Conservation (phyloP, 371 early-diverging fungal genomes). For the Rhizomucor pusillus region DNA sequence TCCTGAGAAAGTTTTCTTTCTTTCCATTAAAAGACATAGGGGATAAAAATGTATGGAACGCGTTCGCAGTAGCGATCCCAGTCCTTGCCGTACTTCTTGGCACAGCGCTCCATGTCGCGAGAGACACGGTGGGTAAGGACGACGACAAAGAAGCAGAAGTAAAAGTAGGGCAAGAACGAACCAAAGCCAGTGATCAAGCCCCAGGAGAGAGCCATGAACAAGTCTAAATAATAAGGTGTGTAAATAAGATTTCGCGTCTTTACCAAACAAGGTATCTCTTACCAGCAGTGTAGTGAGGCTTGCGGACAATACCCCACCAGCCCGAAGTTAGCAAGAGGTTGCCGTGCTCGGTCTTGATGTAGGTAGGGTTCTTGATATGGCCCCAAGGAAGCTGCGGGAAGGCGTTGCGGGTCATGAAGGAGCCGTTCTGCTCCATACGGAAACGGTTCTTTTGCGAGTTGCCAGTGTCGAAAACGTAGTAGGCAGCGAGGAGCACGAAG, state of each 20-base stretch:
- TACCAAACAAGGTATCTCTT: background rate
- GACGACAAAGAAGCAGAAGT: slow-evolving; percentile 76
- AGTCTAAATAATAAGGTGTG: slow-evolving; percentile 44
- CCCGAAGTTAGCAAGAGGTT: slow-evolving; percentile 75
- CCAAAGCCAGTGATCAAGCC: slow-evolving; percentile 76
- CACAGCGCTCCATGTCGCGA: slow-evolving; percentile 82
- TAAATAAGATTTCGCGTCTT: too few species aligned
- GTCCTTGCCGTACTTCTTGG: slow-evolving; percentile 81
- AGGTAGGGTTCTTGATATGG: slow-evolving; percentile 69
- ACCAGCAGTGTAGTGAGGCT: slow-evolving; percentile 84
- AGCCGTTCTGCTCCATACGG: slow-evolving; percentile 70
- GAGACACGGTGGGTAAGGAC: slow-evolving; percentile 80
- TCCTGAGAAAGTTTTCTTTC: too few species aligned
- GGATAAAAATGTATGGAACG: slow-evolving; percentile 80
- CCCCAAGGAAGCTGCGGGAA: slow-evolving; percentile 70
- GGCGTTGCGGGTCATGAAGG: slow-evolving; percentile 52
- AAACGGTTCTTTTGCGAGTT: slow-evolving; percentile 91
- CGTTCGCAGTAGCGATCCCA: slow-evolving; percentile 80
- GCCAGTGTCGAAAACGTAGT: slow-evolving; percentile 62
- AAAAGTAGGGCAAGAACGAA: slow-evolving; percentile 85
- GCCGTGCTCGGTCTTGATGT: slow-evolving; percentile 74
- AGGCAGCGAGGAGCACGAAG: slow-evolving; percentile 34
- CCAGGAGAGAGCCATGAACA: slow-evolving; percentile 82
- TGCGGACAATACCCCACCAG: slow-evolving; percentile 86
- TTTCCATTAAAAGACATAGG: slow-evolving; percentile 53